These are phyloP conservation scores for Apiospora arundinis DNA, from an alignment of 2,329 filamentous ascomycete species.

Conservation along the genomic window DNA sequence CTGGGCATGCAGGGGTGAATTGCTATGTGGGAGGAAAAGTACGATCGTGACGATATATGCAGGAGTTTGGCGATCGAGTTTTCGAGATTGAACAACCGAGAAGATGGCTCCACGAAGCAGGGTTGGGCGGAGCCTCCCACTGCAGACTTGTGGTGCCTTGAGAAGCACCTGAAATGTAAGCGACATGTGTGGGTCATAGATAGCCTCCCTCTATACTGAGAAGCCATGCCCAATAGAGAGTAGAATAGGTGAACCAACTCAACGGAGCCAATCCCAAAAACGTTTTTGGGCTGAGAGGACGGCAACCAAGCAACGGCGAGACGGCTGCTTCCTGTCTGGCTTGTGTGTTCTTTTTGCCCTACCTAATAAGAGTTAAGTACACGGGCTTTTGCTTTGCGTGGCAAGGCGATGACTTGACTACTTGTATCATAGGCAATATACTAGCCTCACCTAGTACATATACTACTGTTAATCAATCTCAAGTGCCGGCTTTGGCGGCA, in stretches of 20 bases:
- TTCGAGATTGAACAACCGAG: not conserved
- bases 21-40: not conserved
- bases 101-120: not conserved
- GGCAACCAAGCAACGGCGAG: not conserved
- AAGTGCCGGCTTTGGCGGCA: not conserved
- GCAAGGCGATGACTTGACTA: not conserved
- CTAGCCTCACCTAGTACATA: not conserved
- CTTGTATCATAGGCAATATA: not conserved
- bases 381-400: no score
- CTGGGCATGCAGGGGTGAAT: not conserved
- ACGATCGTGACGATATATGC: conserved; percentile 7
- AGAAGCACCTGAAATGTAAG: not conserved
- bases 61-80: conserved; percentile 9
- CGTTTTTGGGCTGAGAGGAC: not conserved
- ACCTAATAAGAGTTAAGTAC: no score
- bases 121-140: not conserved
- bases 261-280: not conserved
- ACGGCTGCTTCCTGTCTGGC: no score
- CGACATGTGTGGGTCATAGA: not conserved
- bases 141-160: not conserved
- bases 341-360: no score
- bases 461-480: not conserved
- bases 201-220: not conserved
- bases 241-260: not conserved
- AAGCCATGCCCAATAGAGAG: not conserved